Percentiles rank a stretch among this genome's conserved stretches.
These are phyloP conservation scores for Beauveria sp. DNA, from an alignment of 2,329 filamentous ascomycete genomes.

Conservation along the genomic window DNA sequence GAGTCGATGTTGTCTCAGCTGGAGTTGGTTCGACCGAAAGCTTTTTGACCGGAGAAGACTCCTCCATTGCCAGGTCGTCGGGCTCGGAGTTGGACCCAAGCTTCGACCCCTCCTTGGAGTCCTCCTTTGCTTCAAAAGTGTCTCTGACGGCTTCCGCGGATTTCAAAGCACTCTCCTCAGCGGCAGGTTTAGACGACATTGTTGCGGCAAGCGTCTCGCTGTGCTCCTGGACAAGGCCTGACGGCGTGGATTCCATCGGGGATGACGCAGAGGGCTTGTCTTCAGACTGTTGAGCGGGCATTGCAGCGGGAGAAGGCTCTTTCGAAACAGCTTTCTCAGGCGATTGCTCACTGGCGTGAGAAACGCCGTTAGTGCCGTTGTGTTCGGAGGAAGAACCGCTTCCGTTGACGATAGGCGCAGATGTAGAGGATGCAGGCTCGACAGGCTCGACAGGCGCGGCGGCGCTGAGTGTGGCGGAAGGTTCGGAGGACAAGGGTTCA, in stretches of 20 bases:
- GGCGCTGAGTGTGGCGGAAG: not conserved
- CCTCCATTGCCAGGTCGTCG: not conserved
- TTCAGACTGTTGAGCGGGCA: not conserved
- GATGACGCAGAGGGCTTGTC: not conserved
- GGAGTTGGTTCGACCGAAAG: not conserved
- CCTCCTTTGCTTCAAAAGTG: not conserved
- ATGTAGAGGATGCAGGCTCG: not conserved
- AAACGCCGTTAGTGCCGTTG: constrained; percentile 1
- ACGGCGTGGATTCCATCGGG: not conserved
- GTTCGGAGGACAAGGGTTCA: not conserved
- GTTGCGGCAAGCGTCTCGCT: not conserved
- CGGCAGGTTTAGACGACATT: not conserved
- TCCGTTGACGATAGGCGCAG: not conserved
- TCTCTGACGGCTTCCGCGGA: not conserved
- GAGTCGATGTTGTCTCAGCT: not conserved
- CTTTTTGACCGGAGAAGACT: not conserved
- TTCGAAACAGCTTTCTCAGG: not conserved
- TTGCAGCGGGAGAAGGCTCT: not conserved
- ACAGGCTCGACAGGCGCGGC: constrained; percentile 2
- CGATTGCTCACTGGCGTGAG: not conserved
- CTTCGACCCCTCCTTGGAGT: not conserved
- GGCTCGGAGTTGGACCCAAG: not conserved
- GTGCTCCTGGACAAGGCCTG: not conserved
- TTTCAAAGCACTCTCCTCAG: not conserved
- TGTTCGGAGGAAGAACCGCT: not conserved